Evolutionary conservation across 78 protist genomes (phyloP), one percentile per base, ranked within the genome.

Genomic region (Dictyostelium intermedium): DNA sequence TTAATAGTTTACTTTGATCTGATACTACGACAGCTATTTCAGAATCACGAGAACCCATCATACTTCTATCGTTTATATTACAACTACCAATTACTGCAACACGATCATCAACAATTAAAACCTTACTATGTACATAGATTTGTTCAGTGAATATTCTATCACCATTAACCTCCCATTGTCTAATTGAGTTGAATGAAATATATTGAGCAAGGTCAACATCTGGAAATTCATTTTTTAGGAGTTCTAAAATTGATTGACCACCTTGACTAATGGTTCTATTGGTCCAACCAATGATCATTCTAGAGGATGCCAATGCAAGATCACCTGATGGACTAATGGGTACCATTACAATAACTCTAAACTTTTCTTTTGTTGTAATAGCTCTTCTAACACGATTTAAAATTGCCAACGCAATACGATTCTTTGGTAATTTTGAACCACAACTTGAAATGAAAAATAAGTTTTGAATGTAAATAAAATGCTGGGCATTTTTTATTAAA

Each of bases 41-140:
- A 16, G 87, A 74, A 35, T 95, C 97, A 3, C 97, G 69, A 7
- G 30, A 30, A n/a, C 97, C 98, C 37, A 85, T 34, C 84, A 95
- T 34, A 53, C 84, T 50, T 13, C 98, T 84, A 83, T 97, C 98
- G 66, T 97, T 97, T 47, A 97, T 97, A 96, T 97, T 97, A 27
- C 98, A 96, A 23, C 84, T 35, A 34, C 91, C 89, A n/a, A 97
- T 32, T 39, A 97, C 66, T 27, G 91, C 96, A 3, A 41, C 70
- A 35, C 69, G 77, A 60, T 97, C 98, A 72, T 97, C 98, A 7
- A 82, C 95, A 7, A 97, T 73, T 92, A 97, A 70, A 4, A 85
- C 35, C 80, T 97, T 97, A 30, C 87, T 30, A 80, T 97, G 98
- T 18, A 97, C 94, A 85, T 96, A 97, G 27, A 97, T 39, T 45